Conservation (phyloP, 768 basidiomycete genomes). For the Collybia nuda region DNA sequence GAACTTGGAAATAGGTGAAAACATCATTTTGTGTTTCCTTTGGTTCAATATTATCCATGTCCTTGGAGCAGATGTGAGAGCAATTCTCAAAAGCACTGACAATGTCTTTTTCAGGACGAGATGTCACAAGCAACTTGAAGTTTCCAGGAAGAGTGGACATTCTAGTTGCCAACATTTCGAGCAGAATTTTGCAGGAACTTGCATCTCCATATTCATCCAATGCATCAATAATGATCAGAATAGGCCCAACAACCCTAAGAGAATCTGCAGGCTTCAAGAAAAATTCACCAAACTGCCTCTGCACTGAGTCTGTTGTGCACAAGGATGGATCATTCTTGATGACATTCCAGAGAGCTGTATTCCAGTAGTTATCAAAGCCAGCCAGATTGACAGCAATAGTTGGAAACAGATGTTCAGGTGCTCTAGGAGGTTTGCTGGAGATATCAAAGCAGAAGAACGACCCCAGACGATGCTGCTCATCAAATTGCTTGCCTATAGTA, state of each 20-base stretch:
- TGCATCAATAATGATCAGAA: conserved; percentile 32
- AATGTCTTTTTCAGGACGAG: conserved; percentile 27
- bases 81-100: conserved; percentile 3
- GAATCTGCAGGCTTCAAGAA: conserved; percentile 3
- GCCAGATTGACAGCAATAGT: conserved; percentile 32
- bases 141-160: conserved; percentile 21
- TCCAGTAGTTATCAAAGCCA: conserved; percentile 5
- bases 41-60: neutral
- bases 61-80: neutral
- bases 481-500: conserved; percentile 23
- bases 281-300: conserved; percentile 16
- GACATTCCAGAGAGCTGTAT: neutral
- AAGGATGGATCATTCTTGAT: conserved; percentile 7
- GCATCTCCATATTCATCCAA: conserved; percentile 31
- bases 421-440: conserved; percentile 10
- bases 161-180: conserved; percentile 16
- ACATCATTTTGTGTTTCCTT: neutral
- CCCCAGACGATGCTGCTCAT: conserved; percentile 21
- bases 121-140: conserved; percentile 29
- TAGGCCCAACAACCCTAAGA: conserved; percentile 10
- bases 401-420: conserved; percentile 21
- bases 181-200: conserved; percentile 14
- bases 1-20: neutral
- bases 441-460: conserved; percentile 32
- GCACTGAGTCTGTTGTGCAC: conserved; percentile 4